Percentiles rank a stretch among this genome's conserved stretches.
Conservation (phyloP, 495 filamentous ascomycete genomes). For the Annulohypoxylon moriforme region DNA sequence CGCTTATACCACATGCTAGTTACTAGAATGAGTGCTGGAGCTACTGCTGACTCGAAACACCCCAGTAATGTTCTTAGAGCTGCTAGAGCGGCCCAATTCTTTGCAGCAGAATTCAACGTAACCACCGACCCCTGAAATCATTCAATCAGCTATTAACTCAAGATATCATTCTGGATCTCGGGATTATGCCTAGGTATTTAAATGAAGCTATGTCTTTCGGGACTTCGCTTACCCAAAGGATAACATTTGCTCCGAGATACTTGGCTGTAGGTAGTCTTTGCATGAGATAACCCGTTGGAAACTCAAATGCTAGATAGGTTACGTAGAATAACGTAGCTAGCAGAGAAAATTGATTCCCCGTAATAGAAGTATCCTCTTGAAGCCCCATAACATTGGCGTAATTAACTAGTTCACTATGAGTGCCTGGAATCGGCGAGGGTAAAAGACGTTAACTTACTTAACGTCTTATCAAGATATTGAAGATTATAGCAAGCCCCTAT, state of each 20-base stretch:
- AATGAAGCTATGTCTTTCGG: background rate
- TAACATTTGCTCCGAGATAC: slow-evolving; percentile 67
- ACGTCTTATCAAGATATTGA: slow-evolving; percentile 44
- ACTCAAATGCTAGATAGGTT: slow-evolving; percentile 42
- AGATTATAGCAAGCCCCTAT: slow-evolving; percentile 42
- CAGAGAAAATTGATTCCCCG: slow-evolving; percentile 39
- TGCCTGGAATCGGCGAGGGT: background rate
- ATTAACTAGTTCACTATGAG: slow-evolving; percentile 31
- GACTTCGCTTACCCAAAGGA: slow-evolving; percentile 55
- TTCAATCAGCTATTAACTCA: slow-evolving; percentile 4
- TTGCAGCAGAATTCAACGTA: slow-evolving; percentile 35
- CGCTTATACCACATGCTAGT: slow-evolving; percentile 51
- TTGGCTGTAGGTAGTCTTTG: slow-evolving; percentile 67
- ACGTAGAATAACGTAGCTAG: slow-evolving; percentile 43
- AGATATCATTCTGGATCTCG: background rate
- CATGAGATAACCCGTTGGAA: slow-evolving; percentile 65
- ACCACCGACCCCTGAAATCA: slow-evolving; percentile 31
- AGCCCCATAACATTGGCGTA: slow-evolving; percentile 47
- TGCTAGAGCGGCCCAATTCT: slow-evolving; percentile 42
- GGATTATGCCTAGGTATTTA: background rate
- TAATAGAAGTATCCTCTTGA: slow-evolving; percentile 40
- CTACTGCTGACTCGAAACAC: slow-evolving; percentile 45
- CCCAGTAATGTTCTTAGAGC: slow-evolving; percentile 43
- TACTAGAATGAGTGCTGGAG: slow-evolving; percentile 49
- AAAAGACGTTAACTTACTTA: slow-evolving; percentile 25